A percentile compares a stretch with the other conserved stretches of the same genome.
These are phyloP conservation scores for Xylaria bambusicola DNA, from an alignment of 495 filamentous ascomycete genomes.

Conservation along the genomic window DNA sequence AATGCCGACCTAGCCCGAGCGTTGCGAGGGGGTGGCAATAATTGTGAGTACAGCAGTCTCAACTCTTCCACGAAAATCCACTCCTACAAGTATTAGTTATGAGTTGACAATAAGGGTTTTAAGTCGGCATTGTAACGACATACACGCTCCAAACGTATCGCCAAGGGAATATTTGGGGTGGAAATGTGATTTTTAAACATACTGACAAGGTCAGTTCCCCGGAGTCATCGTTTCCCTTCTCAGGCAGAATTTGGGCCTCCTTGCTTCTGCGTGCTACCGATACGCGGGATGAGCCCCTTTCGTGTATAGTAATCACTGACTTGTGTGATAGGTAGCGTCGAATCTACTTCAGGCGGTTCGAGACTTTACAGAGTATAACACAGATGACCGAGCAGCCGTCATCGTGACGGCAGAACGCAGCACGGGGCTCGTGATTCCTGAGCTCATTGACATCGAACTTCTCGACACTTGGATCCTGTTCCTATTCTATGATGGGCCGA, in stretches of 20 bases:
- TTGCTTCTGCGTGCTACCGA: no score
- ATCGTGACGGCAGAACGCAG: constrained; percentile 57
- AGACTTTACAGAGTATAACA: constrained; percentile 55
- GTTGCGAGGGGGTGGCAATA: constrained; percentile 52
- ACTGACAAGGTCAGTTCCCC: no score
- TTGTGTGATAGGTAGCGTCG: no score
- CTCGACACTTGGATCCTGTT: constrained; percentile 62
- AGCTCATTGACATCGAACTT: constrained; percentile 30
- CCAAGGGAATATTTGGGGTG: constrained; percentile 55
- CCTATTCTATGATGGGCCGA: constrained; percentile 61
- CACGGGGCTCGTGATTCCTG: constrained; percentile 15
- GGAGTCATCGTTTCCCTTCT: no score
- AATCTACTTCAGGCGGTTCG: constrained; percentile 49
- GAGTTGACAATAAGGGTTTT: not conserved
- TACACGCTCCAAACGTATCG: constrained; percentile 51
- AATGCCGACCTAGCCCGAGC: constrained; percentile 47
- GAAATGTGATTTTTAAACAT: constrained; percentile 51
- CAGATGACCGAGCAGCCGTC: constrained; percentile 53
- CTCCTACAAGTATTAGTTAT: not conserved
- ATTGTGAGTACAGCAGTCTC: constrained; percentile 27
- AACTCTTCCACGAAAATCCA: not conserved
- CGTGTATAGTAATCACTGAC: no score
- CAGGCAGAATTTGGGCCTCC: no score
- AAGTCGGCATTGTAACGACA: constrained; percentile 49
- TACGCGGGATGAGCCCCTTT: no score